Conservation (phyloP, 108 stramenopile species). For the Pseudonitzschia multiseries region DNA sequence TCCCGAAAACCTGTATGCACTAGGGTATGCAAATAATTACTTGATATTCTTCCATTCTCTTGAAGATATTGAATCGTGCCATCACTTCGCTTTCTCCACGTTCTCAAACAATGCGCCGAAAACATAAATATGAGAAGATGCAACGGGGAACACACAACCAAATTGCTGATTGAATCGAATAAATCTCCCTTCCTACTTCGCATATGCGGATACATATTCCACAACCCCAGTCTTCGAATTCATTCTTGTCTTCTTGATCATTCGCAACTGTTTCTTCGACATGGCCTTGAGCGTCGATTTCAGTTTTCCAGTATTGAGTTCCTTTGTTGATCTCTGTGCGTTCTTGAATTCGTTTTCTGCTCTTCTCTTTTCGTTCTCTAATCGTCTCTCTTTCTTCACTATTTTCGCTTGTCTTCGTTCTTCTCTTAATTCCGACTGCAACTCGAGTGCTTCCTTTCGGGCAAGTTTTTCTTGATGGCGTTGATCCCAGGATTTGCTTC, state of each 20-base stretch:
- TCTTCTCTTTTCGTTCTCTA: conserved; percentile 78
- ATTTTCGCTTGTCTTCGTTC: conserved; percentile 42
- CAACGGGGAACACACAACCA: not conserved
- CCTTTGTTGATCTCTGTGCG: conserved; percentile 57
- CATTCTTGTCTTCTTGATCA: conserved; percentile 93
- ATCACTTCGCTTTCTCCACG: no score
- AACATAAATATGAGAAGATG: not conserved
- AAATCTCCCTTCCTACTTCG: conserved; percentile 49
- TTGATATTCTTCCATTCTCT: no score
- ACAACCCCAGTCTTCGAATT: conserved; percentile 91
- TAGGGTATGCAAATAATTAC: no score
- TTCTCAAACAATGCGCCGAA: no score
- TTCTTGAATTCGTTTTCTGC: conserved; percentile 83
- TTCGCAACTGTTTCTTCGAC: conserved; percentile 95
- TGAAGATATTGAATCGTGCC: no score
- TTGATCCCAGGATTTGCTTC: conserved; percentile 61
- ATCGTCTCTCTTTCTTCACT: conserved; percentile 65
- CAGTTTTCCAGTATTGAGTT: conserved; percentile 61
- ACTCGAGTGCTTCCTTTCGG: conserved; percentile 43
- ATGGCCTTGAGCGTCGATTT: conserved; percentile 85
- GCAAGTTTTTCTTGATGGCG: conserved; percentile 40
- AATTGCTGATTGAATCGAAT: not conserved
- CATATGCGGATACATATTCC: conserved; percentile 85
- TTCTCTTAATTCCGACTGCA: conserved; percentile 64
- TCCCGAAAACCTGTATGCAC: no score